A percentile compares a stretch with the other conserved stretches of the same genome.
Evolutionary conservation across 306 rosid genomes (phyloP).

Genomic region (Sicyos baderoa): DNA sequence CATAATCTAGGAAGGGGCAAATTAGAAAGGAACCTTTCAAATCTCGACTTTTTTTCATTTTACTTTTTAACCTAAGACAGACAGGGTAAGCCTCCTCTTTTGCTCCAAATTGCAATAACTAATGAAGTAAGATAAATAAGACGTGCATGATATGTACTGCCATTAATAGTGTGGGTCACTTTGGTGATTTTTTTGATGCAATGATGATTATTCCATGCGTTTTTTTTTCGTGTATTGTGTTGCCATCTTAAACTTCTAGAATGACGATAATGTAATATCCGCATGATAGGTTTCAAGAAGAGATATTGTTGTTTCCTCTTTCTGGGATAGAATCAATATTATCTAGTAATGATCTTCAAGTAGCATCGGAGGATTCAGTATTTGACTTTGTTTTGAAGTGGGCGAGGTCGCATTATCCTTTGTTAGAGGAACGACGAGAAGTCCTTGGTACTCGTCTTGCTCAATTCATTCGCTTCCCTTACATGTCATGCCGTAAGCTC

Average conservation of each 20-base stretch:
- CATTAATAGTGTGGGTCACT: neutral
- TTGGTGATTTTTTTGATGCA: neutral
- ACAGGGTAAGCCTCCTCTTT: neutral
- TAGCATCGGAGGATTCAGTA: slow-evolving; percentile 91
- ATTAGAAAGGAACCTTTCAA: neutral
- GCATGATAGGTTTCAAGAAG: slow-evolving; percentile 67
- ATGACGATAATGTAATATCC: neutral
- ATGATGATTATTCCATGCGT: neutral
- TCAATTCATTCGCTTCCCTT: slow-evolving; percentile 73
- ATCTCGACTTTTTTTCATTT: too few relatives aligned
- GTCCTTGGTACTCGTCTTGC: slow-evolving; percentile 65
- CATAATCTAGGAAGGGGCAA: too few relatives aligned
- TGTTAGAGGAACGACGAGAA: slow-evolving; percentile 71
- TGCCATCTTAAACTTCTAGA: slow-evolving; percentile 6
- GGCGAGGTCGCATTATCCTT: slow-evolving; percentile 59
- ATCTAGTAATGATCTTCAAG: slow-evolving; percentile 84
- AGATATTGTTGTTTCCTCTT: slow-evolving; percentile 71
- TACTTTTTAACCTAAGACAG: neutral
- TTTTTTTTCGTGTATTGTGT: neutral
- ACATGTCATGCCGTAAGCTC: slow-evolving; percentile 86
- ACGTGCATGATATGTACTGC: neutral
- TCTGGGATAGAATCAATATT: slow-evolving; percentile 84
- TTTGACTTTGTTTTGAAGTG: slow-evolving; percentile 89
- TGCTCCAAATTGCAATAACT: neutral
- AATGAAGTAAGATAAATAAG: neutral